Percentiles rank a stretch among this genome's conserved stretches.
phyloP scores from a whole-genome alignment of 169 alveolate species.

The Cryptosporidium ryanae region DNA sequence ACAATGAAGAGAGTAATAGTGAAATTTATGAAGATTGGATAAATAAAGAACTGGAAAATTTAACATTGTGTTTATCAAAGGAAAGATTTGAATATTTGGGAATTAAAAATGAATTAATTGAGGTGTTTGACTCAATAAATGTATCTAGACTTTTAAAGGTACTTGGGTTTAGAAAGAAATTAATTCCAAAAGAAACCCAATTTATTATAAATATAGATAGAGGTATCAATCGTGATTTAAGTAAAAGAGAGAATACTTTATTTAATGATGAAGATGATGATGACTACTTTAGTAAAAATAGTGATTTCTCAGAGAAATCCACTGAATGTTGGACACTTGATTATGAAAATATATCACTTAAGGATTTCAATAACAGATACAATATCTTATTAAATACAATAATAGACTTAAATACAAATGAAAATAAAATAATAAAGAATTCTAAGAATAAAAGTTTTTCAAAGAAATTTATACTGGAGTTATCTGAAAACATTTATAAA shows the following conservation, averaged over 20 bases:
- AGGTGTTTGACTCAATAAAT: conserved; percentile 10
- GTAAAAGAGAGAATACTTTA: background rate
- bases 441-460: conserved; percentile 3
- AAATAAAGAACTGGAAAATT: conserved; percentile 14
- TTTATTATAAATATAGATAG: conserved; percentile 28
- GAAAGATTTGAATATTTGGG: conserved; percentile 31
- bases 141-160: conserved; percentile 14
- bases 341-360: background rate
- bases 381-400: conserved; percentile 1
- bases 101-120: conserved; percentile 2
- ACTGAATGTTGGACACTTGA: conserved; percentile 27
- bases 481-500: conserved; percentile 8
- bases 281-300: background rate
- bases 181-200: conserved; percentile 10
- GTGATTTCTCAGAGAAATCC: background rate
- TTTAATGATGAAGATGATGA: background rate
- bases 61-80: conserved; percentile 28
- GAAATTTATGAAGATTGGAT: conserved; percentile 9
- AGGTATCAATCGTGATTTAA: conserved; percentile 19
- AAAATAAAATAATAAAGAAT: background rate
- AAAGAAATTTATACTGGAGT: conserved; percentile 7
- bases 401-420: background rate
- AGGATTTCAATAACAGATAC: conserved; percentile 26
- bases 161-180: conserved; percentile 33
- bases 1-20: background rate